Evolutionary conservation across 208 protist genomes (phyloP), one percentile per base, ranked within the genome.

Genomic region (Leishmania mexicana): DNA sequence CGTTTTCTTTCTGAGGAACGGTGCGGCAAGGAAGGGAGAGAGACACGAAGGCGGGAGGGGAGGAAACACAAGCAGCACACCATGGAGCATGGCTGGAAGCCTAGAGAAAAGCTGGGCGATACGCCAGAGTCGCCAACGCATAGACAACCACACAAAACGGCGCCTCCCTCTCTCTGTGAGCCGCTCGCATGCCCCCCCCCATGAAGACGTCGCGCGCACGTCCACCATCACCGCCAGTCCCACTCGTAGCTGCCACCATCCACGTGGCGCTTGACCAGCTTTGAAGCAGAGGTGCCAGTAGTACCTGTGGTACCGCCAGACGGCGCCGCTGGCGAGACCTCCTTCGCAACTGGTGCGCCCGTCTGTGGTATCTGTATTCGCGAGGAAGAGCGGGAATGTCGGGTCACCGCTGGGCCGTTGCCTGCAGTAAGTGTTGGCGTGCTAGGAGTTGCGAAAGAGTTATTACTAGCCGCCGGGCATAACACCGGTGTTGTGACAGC

Each of bases 221-320:
- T 45, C 24, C 65, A 49, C 17, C 47, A 57, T 10, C 31, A 13
- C 15, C 85, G 76, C 89, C 91, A 94, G 64, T 90, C 87, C 91
- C 91, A 94, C 13, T 89, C 85, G 80, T 88, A 92, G 76, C 72
- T 75, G 5, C 89, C 86, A 35, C 84, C 84, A 28, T 88, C 87
- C 49, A 89, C 54, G 64, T 85, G 83, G 19, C 88, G 85, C 81
- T 86, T 89, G 47, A 90, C 74, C 31, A 76, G 85, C 76, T 81
- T 82, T 31, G 80, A 81, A 31, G 49, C 3, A 38, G 72, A 38
- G 72, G 49, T 42, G 31, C 19, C 47, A 28, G 38, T 15, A 1
- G 42, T 47, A 24, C 68, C 19, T 53, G 68, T 51, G 68, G 17
- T 49, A 42, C 40, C 13, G 19, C 40, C 68, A 1, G 11, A 38